These are phyloP conservation scores for Huntiella decipiens DNA, from an alignment of 2,329 filamentous ascomycete genomes.

Conservation along the genomic window DNA sequence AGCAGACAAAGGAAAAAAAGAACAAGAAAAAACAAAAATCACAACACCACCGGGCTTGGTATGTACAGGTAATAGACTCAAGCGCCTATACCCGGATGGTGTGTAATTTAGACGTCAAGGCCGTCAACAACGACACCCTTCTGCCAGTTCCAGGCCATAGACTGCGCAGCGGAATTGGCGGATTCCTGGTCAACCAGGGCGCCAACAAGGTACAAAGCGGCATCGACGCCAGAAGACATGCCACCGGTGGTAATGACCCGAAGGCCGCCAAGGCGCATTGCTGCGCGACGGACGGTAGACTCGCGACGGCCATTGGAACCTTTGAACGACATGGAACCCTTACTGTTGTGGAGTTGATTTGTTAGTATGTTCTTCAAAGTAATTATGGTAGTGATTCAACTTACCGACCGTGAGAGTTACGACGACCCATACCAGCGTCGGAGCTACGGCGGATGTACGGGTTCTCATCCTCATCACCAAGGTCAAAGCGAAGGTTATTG, in stretches of 20 bases:
- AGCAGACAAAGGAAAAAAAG: not conserved
- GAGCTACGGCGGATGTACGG: conserved; percentile 51
- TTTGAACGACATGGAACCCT: conserved; percentile 70
- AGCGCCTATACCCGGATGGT: too few relatives aligned
- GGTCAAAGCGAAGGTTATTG: conserved; percentile 76
- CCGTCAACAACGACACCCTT: conserved; percentile 74
- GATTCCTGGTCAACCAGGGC: conserved; percentile 61
- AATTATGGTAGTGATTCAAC: conserved; percentile 12
- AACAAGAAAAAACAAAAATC: not conserved
- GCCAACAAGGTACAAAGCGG: conserved; percentile 66
- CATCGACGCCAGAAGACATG: conserved; percentile 63
- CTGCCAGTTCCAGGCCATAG: conserved; percentile 68
- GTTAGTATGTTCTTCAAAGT: conserved; percentile 13
- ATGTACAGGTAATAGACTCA: not conserved
- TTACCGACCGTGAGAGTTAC: conserved; percentile 42
- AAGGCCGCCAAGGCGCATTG: conserved; percentile 50
- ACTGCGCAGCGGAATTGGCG: conserved; percentile 53
- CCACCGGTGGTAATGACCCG: conserved; percentile 67
- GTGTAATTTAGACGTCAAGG: conserved; percentile 48
- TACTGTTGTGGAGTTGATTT: conserved; percentile 26
- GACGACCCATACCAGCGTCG: conserved; percentile 43
- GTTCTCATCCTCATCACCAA: conserved; percentile 65
- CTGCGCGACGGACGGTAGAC: conserved; percentile 59
- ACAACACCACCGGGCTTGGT: not conserved
- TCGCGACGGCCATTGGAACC: conserved; percentile 56